Conservation (phyloP, 2,329 filamentous ascomycete species). For the Fusarium veterinarium region DNA sequence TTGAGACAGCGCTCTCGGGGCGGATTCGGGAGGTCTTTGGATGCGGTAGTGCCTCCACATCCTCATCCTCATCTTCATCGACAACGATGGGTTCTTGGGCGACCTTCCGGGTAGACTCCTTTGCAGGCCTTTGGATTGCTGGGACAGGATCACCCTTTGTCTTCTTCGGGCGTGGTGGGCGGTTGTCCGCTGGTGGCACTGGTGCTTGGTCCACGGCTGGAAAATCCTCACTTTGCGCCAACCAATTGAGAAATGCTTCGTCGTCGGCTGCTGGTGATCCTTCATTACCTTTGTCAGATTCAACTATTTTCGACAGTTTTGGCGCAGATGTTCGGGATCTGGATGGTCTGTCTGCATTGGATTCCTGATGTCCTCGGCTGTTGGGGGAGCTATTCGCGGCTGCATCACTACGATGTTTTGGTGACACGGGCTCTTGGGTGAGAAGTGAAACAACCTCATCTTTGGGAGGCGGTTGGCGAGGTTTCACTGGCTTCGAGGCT, state of each 20-base stretch:
- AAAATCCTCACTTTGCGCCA: constrained; percentile 11
- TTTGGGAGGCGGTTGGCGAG: background rate
- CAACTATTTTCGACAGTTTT: background rate
- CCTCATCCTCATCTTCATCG: background rate
- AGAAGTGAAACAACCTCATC: background rate
- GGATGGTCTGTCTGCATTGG: background rate
- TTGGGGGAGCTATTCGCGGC: background rate
- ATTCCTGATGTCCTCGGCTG: background rate
- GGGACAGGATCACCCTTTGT: background rate
- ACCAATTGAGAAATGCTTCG: constrained; percentile 28
- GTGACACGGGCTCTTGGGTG: background rate
- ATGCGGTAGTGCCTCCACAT: background rate
- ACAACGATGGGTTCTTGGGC: background rate
- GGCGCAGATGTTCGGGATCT: background rate
- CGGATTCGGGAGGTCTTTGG: background rate
- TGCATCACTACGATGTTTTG: background rate
- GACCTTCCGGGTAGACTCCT: background rate
- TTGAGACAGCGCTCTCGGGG: background rate
- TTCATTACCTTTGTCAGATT: background rate
- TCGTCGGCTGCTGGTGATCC: background rate
- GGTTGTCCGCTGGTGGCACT: background rate
- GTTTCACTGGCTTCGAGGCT: background rate
- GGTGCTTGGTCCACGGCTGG: background rate
- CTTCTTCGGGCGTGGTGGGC: background rate
- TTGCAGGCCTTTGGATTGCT: background rate